These are phyloP conservation scores for Aulographum hederae DNA, from an alignment of 2,329 filamentous ascomycete species.

Conservation along the genomic window DNA sequence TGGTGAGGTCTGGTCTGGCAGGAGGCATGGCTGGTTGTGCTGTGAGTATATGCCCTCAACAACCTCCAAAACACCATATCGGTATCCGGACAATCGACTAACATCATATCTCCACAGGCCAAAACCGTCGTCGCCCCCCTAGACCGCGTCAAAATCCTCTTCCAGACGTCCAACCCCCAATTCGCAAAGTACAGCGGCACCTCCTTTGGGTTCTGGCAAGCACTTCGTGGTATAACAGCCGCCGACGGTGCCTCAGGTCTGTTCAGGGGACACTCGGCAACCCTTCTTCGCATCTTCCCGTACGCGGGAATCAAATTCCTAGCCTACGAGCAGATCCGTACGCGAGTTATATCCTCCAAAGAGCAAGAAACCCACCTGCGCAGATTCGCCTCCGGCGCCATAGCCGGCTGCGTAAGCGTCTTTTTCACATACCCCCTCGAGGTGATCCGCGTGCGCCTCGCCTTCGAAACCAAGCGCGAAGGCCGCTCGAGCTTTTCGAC, in stretches of 20 bases:
- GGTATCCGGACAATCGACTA: slow-evolving; percentile 3
- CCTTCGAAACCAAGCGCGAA: slow-evolving; percentile 76
- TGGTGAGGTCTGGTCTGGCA: slow-evolving; percentile 66
- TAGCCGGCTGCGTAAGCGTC: slow-evolving; percentile 75
- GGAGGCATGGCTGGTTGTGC: slow-evolving; percentile 85
- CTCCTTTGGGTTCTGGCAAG: slow-evolving; percentile 67
- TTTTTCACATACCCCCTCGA: slow-evolving; percentile 95
- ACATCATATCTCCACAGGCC: slow-evolving; percentile 39
- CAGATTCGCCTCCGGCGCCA: slow-evolving; percentile 52
- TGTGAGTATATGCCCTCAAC: slow-evolving; percentile 34
- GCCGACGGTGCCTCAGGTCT: slow-evolving; percentile 59
- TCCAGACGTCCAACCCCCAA: slow-evolving; percentile 85
- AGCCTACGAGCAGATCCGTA: slow-evolving; percentile 89
- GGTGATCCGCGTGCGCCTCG: slow-evolving; percentile 77
- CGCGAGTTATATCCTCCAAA: slow-evolving; percentile 50
- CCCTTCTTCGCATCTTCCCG: slow-evolving; percentile 83
- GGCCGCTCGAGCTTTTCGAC: slow-evolving; percentile 48
- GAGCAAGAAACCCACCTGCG: slow-evolving; percentile 66
- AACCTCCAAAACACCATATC: no score
- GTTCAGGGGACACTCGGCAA: slow-evolving; percentile 88
- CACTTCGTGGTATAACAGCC: slow-evolving; percentile 67
- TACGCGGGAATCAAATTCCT: slow-evolving; percentile 97
- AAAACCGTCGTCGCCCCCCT: slow-evolving; percentile 93
- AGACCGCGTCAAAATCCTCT: slow-evolving; percentile 95
- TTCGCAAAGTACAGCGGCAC: slow-evolving; percentile 86